Evolutionary conservation across 1,284 basidiomycete genomes (phyloP).

Genomic region (Apiotrichum gracile): DNA sequence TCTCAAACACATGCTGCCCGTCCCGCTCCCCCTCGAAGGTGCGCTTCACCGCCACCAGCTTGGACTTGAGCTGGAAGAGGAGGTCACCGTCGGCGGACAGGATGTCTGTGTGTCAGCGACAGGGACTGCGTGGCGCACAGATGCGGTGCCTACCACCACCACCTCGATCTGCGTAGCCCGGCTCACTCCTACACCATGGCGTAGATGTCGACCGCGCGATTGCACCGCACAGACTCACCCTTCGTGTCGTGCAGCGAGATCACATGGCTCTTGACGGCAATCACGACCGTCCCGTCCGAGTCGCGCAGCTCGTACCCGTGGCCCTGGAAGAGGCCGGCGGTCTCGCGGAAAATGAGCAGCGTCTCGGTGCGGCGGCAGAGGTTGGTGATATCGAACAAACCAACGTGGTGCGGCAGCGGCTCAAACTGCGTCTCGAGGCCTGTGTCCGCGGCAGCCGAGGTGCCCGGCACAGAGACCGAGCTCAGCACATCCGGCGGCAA

Average conservation of each 20-base stretch:
- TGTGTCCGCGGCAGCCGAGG: not conserved
- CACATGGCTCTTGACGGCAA: slow-evolving; percentile 31
- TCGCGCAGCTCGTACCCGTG: slow-evolving; percentile 41
- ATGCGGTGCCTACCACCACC: slow-evolving; percentile 30
- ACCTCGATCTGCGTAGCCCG: not conserved
- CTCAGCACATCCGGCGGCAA: not conserved
- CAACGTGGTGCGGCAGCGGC: not conserved
- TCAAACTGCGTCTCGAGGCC: not conserved
- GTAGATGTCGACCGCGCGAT: too few species aligned
- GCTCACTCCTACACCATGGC: not conserved
- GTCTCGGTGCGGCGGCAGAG: not conserved
- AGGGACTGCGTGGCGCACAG: too few species aligned
- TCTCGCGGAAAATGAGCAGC: not conserved
- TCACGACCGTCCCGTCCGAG: slow-evolving; percentile 30
- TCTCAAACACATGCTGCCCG: too few species aligned
- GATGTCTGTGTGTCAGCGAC: too few species aligned
- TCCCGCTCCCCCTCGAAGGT: too few species aligned
- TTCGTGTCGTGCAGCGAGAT: slow-evolving; percentile 30
- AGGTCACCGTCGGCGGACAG: too few species aligned
- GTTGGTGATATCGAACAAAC: not conserved
- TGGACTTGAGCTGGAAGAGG: too few species aligned
- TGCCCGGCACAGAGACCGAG: not conserved
- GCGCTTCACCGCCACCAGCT: too few species aligned
- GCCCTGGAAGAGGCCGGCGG: not conserved
- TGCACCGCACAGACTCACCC: not conserved